Evolutionary conservation across 345 rosid genomes (phyloP).

Genomic region (Ailanthus altissimus): DNA sequence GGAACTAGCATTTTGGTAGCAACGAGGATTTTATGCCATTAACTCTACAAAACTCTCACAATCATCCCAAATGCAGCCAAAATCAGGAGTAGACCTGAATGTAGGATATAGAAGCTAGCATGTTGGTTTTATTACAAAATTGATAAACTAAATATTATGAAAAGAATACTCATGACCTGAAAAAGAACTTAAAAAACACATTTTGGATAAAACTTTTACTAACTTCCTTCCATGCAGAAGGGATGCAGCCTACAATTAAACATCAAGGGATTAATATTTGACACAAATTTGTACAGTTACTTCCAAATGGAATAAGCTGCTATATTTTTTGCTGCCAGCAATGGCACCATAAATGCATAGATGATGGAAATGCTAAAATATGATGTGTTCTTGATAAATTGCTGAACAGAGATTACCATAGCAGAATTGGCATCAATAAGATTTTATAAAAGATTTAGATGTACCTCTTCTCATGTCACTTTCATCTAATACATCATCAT

Average conservation of each 20-base stretch:
- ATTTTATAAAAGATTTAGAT: constrained; percentile 1
- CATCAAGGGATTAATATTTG: background rate
- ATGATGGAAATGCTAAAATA: background rate
- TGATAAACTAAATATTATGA: background rate
- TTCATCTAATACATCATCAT: constrained; percentile 93
- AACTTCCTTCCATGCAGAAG: background rate
- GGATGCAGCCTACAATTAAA: background rate
- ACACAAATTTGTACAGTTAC: background rate
- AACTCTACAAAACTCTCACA: background rate
- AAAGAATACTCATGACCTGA: background rate
- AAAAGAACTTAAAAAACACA: background rate
- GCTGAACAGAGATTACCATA: too few species aligned
- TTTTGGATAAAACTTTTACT: background rate
- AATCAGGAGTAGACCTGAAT: background rate
- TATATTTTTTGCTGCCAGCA: background rate
- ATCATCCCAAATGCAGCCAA: background rate
- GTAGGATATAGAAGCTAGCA: background rate
- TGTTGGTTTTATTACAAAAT: background rate
- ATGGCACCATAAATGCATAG: background rate
- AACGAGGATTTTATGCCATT: background rate
- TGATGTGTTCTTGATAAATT: background rate
- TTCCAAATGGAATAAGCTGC: background rate
- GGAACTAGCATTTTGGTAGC: background rate
- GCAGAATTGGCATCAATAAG: background rate
- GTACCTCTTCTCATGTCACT: constrained; percentile 94